These are phyloP conservation scores for Pharus latifolius DNA, from an alignment of 176 grass and related monocot species.

Conservation along the genomic window DNA sequence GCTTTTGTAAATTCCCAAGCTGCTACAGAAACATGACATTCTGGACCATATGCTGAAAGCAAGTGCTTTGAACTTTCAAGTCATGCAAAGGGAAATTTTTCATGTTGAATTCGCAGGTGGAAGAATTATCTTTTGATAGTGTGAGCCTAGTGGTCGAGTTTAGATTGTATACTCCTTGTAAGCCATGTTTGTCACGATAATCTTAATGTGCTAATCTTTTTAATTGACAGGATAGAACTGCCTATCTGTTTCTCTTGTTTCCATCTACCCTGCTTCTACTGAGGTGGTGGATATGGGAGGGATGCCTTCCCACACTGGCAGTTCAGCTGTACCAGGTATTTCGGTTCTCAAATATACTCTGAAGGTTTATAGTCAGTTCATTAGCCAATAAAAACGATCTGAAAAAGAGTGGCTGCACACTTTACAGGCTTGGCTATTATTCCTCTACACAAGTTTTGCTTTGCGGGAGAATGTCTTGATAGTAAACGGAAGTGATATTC, in stretches of 20 bases:
- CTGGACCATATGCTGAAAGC: not conserved
- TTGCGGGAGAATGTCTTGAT: slow-evolving; percentile 82
- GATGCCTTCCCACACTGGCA: slow-evolving; percentile 82
- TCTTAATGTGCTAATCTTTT: slow-evolving; percentile 11
- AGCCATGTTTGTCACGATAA: not conserved
- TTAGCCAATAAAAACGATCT: not conserved
- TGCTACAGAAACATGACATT: not conserved
- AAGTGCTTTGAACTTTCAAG: too few species aligned
- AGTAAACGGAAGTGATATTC: slow-evolving; percentile 89
- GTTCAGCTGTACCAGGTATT: slow-evolving; percentile 94
- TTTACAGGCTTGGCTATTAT: slow-evolving; percentile 72
- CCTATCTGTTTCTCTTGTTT: slow-evolving; percentile 85
- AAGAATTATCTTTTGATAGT: not conserved
- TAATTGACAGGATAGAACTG: slow-evolving; percentile 78
- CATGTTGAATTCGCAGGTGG: not conserved
- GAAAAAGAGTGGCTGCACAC: slow-evolving; percentile 5
- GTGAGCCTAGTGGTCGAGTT: not conserved
- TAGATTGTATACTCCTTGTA: slow-evolving; percentile 7
- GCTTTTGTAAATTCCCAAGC: not conserved
- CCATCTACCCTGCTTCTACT: slow-evolving; percentile 74
- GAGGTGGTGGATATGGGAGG: slow-evolving; percentile 79
- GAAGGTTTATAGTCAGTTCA: not conserved
- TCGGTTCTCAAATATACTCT: not conserved
- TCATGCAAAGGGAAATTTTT: not conserved
- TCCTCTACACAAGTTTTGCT: slow-evolving; percentile 78